Evolutionary conservation across 139 green algal species (phyloP), one percentile per base, ranked within the genome.

Genomic region (Chlamydomonas urium): DNA sequence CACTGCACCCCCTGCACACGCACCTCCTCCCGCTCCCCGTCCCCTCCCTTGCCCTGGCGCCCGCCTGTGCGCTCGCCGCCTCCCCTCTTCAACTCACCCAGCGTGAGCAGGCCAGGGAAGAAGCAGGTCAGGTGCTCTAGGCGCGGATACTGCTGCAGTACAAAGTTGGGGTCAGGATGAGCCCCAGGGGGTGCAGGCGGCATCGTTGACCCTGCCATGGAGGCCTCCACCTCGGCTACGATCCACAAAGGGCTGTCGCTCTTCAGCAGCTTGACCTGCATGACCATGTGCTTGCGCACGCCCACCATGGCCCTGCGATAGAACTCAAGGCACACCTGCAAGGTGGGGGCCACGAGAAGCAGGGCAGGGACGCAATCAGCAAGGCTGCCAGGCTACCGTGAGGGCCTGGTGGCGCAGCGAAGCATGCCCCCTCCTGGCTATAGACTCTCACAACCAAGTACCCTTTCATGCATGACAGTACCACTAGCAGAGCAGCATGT

Each of bases 121-220:
- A 96, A 97, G 83, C 91, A 97, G 0, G 88, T 88, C 35, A 97
- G 77, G 78, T 96, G 91, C 79, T 96, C 86, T 81, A 97, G 90
- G 33, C 82, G 33, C 6, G 68, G 29, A 1, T 19, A 31, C 45
- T 65, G 59, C 28, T 59, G 23, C 0, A 50, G 2, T 10, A 59
- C 37, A 19, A 65, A 10, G 14, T 47, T 2, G 17, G 21, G 34
- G 26, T 47, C 3, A n/a, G n/a, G n/a, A n/a, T n/a, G n/a, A n/a
- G n/a, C n/a, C n/a, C 26, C 29, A 26, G 19, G 29, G 60, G 60
- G 14, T 38, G 4, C 48, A 32, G 34, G 69, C 4, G 4, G n/a
- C 58, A 61, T 4, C 58, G 6, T 21, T 2, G 29, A 48, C 6
- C 45, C 35, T 21, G 56, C 50, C 50, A 70, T 47, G 2, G 10